Evolutionary conservation across 768 basidiomycete species (phyloP), one percentile per base, ranked within the genome.

Genomic region (Gymnopilus dilepis): DNA sequence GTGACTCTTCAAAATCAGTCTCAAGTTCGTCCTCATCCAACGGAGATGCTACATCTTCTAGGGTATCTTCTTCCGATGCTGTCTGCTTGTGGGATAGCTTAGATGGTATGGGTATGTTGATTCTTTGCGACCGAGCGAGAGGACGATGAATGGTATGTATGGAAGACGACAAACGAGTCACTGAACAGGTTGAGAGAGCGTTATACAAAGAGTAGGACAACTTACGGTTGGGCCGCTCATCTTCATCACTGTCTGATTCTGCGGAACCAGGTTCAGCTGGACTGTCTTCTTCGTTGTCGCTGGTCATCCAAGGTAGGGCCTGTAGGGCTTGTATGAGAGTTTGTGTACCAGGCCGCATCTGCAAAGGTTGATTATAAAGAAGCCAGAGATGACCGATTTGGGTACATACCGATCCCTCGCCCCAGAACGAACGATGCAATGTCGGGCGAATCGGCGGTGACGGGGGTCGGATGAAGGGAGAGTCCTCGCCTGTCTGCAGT

Each of bases 271-370:
- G 69, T 51, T 79, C 74, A 48, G 78, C 79, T 11, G 79, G 68
- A 28, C 80, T 74, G 50, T 88, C 91, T 40, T 90, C 89, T 31
- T 89, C 88, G 58, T 86, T 86, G 64, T 93, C 90, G 8, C 83
- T 80, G 61, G 87, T 86, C 33, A 83, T 81, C 89, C 88, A 91
- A 19, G 93, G 94, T 41, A 94, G 80, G 1, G 92, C 93, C 68
- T 94, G 93, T 13, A 95, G 80, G 3, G 91, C 93, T 76, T 94
- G 93, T 38, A 95, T 94, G 52, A 95, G 84, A 2, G 93, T 91
- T 71, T 95, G 94, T 2, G 93, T 95, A 15, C 93, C 93, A 24
- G 88, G 86, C 40, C 91, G 88, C 87, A 95, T 90, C 93, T 95
- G 70, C 64, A 59, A 55, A 59, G 67, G 47, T 61, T 60, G 60